A percentile compares a stretch with the other conserved stretches of the same genome.
These are phyloP conservation scores for Fusarium penzigii DNA, from an alignment of 2,329 filamentous ascomycete species.

Conservation along the genomic window DNA sequence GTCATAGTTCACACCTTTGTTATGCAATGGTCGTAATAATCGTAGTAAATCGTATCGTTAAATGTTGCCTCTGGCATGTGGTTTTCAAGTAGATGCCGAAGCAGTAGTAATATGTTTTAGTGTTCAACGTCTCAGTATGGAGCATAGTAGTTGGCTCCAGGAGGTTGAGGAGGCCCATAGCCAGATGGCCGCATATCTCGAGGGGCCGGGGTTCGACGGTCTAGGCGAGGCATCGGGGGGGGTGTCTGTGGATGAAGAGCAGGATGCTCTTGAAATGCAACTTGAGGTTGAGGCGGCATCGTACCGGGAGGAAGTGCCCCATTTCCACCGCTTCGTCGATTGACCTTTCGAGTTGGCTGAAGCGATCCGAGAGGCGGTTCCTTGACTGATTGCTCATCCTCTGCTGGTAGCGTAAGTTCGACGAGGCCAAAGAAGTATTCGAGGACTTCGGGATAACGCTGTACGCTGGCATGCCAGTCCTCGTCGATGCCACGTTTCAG, in stretches of 20 bases:
- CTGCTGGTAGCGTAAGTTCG: conserved; percentile 62
- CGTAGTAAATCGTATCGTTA: conserved; percentile 27
- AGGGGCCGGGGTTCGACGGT: conserved; percentile 30
- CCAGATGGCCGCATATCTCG: conserved; percentile 23
- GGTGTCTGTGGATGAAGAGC: conserved; percentile 28
- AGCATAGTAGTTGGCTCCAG: conserved; percentile 21
- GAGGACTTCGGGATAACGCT: conserved; percentile 78
- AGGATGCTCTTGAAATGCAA: conserved; percentile 27
- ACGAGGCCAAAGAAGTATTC: conserved; percentile 78
- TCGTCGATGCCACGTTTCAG: conserved; percentile 76
- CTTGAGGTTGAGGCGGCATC: conserved; percentile 24
- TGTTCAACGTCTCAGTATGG: conserved; percentile 14
- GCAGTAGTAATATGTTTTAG: conserved; percentile 7
- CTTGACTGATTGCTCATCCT: conserved; percentile 60
- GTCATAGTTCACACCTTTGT: conserved; percentile 28
- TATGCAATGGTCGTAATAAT: conserved; percentile 32
- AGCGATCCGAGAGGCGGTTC: conserved; percentile 61
- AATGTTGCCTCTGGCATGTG: conserved; percentile 17
- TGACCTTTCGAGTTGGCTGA: conserved; percentile 48
- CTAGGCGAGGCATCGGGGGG: conserved; percentile 26
- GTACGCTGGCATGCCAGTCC: conserved; percentile 75
- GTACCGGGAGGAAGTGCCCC: conserved; percentile 37
- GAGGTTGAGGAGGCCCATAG: conserved; percentile 24
- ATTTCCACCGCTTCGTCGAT: conserved; percentile 40
- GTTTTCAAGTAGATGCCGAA: conserved; percentile 12